A percentile compares a stretch with the other conserved stretches of the same genome.
Evolutionary conservation across 768 basidiomycete genomes (phyloP).

Genomic region (Crassisporium funariophilum): DNA sequence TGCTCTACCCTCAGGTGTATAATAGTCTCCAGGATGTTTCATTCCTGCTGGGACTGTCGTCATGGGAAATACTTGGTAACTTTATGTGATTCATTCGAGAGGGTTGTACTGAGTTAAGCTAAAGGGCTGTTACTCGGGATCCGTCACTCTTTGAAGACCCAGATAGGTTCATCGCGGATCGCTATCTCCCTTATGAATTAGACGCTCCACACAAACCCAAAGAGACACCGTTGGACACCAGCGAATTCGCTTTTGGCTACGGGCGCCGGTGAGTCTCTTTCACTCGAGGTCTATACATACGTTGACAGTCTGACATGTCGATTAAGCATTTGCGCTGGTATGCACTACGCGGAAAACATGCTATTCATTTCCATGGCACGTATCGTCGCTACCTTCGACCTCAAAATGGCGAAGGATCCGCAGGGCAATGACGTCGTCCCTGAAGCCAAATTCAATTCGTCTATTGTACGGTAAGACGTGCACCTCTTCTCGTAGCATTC

Average conservation of each 20-base stretch:
- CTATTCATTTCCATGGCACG: slow-evolving; percentile 25
- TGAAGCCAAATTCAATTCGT: slow-evolving; percentile 23
- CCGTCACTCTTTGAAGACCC: slow-evolving; percentile 25
- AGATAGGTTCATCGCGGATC: slow-evolving; percentile 27
- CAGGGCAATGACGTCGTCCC: slow-evolving; percentile 23
- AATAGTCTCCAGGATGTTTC: slow-evolving; percentile 25
- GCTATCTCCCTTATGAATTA: slow-evolving; percentile 27
- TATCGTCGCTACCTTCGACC: slow-evolving; percentile 22
- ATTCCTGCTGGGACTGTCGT: slow-evolving; percentile 40
- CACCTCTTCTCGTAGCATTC: too few relatives aligned
- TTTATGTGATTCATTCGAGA: background rate
- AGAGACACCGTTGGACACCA: slow-evolving; percentile 21
- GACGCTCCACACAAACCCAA: slow-evolving; percentile 16
- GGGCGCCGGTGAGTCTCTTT: slow-evolving; percentile 23
- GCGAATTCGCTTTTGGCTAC: slow-evolving; percentile 27
- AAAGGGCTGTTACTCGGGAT: slow-evolving; percentile 29
- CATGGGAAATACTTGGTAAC: slow-evolving; percentile 31
- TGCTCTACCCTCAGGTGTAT: slow-evolving; percentile 1
- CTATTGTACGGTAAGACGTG: slow-evolving; percentile 24
- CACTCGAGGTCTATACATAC: background rate
- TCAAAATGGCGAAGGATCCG: slow-evolving; percentile 19
- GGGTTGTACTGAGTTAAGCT: background rate
- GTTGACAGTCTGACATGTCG: background rate
- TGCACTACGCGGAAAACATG: slow-evolving; percentile 27
- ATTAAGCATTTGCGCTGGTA: slow-evolving; percentile 25